Evolutionary conservation across 495 filamentous ascomycete genomes (phyloP).

Genomic region (Beverwykella pulmonaria): DNA sequence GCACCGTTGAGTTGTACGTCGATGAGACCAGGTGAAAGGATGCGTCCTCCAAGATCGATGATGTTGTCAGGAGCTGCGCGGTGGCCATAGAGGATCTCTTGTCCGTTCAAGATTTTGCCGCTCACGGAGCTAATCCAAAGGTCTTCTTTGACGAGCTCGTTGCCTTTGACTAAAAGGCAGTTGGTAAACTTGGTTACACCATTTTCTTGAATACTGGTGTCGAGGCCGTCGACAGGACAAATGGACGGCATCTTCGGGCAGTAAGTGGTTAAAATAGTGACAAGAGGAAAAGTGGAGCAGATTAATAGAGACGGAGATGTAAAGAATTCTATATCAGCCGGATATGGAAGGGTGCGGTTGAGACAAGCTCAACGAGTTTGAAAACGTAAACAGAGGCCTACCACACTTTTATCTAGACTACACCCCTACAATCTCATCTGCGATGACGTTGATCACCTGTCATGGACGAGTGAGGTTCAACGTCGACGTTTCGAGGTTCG

Average conservation of each 20-base stretch:
- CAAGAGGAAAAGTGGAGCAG: neutral
- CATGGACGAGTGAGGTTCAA: conserved; percentile 15
- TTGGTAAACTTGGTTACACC: conserved; percentile 83
- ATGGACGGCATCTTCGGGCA: conserved; percentile 39
- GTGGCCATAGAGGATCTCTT: conserved; percentile 74
- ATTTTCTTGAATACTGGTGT: conserved; percentile 25
- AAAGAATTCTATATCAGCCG: neutral
- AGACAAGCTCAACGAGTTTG: conserved; percentile 37
- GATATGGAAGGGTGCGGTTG: conserved; percentile 32
- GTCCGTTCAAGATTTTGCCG: conserved; percentile 74
- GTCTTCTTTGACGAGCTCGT: conserved; percentile 67
- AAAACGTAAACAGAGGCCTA: neutral
- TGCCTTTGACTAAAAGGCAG: conserved; percentile 68
- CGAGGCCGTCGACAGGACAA: conserved; percentile 26
- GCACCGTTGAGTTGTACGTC: conserved; percentile 87
- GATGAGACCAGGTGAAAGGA: conserved; percentile 79
- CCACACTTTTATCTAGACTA: conserved; percentile 25
- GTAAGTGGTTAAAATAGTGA: neutral
- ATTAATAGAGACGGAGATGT: neutral
- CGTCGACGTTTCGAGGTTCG: neutral
- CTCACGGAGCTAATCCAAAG: conserved; percentile 76
- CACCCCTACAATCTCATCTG: neutral
- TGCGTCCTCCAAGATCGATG: conserved; percentile 75
- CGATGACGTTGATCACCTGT: conserved; percentile 14
- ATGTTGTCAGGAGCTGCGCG: conserved; percentile 60